These are phyloP conservation scores for Verticillium isaacii DNA, from an alignment of 2,329 filamentous ascomycete genomes.

Conservation along the genomic window DNA sequence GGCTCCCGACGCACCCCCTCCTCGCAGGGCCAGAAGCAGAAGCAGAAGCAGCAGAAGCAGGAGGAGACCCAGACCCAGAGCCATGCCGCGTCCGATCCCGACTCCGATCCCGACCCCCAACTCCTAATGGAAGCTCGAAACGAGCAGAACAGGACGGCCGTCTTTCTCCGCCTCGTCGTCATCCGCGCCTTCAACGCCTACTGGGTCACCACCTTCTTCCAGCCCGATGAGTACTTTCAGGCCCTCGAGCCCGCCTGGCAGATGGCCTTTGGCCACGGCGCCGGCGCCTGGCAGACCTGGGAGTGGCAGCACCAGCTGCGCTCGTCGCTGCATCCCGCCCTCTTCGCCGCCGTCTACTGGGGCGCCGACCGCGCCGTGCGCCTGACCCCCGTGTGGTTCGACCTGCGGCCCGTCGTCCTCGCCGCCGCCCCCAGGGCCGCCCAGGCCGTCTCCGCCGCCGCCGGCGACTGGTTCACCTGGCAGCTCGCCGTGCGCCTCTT, in stretches of 20 bases:
- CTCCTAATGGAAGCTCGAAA: conserved; percentile 16
- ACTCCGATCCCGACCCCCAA: conserved; percentile 8
- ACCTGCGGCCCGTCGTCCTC: conserved; percentile 60
- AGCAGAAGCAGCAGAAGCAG: neutral
- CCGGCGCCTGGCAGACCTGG: conserved; percentile 94
- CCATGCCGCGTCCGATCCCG: conserved; percentile 1
- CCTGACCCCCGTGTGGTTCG: conserved; percentile 37
- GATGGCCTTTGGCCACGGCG: conserved; percentile 70
- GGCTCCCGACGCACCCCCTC: conserved; percentile 5
- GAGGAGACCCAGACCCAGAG: neutral
- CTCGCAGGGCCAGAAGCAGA: neutral
- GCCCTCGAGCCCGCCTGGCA: conserved; percentile 92
- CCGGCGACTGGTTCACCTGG: conserved; percentile 85
- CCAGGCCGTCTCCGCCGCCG: conserved; percentile 73
- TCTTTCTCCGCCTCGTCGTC: conserved; percentile 43
- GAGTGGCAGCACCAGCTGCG: conserved; percentile 89
- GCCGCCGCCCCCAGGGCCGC: conserved; percentile 67
- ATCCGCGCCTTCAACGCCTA: conserved; percentile 79
- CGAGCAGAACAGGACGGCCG: conserved; percentile 17
- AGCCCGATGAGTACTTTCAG: conserved; percentile 97
- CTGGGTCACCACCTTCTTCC: conserved; percentile 83
- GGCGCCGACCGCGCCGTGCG: conserved; percentile 51
- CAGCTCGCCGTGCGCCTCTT: conserved; percentile 71
- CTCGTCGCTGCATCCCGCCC: conserved; percentile 82
- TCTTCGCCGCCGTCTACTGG: conserved; percentile 77